A percentile compares a stretch with the other conserved stretches of the same genome.
Evolutionary conservation across 2,329 filamentous ascomycete species (phyloP).

Genomic region (Emericellopsis cladophorae): DNA sequence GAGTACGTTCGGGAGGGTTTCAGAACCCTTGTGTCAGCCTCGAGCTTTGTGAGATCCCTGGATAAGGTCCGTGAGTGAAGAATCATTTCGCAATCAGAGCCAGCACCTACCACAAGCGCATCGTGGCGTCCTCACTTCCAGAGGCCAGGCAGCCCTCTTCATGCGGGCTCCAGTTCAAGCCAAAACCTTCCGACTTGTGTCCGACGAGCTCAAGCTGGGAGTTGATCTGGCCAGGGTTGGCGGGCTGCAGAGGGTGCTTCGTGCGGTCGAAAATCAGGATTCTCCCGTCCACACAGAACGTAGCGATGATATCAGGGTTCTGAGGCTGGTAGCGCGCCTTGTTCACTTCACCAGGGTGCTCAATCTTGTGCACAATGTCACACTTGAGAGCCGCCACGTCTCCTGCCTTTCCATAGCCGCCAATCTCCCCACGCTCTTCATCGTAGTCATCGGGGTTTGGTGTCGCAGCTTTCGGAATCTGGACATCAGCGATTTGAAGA

Average conservation of each 20-base stretch:
- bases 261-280: constrained; percentile 93
- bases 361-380: constrained; percentile 88
- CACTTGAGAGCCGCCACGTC: constrained; percentile 70
- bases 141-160: constrained; percentile 71
- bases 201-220: constrained; percentile 78
- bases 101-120: constrained; percentile 65
- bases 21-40: constrained; percentile 55
- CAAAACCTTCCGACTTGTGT: constrained; percentile 82
- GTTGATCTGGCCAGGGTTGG: constrained; percentile 45
- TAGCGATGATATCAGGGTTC: constrained; percentile 93
- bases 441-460: constrained; percentile 79
- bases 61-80: background rate
- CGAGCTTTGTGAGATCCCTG: constrained; percentile 71
- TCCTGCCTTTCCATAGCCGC: constrained; percentile 69
- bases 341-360: constrained; percentile 94
- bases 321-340: constrained; percentile 97
- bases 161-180: constrained; percentile 84
- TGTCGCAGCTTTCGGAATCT: constrained; percentile 68
- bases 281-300: constrained; percentile 74
- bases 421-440: constrained; percentile 83
- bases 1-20: constrained; percentile 65
- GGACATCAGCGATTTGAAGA: constrained; percentile 86
- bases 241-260: constrained; percentile 71
- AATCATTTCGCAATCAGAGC: too few species aligned
- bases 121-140: constrained; percentile 84